Percentiles rank a stretch among this genome's conserved stretches.
Conservation (phyloP, 345 rosid species). For the Populus simonii region DNA sequence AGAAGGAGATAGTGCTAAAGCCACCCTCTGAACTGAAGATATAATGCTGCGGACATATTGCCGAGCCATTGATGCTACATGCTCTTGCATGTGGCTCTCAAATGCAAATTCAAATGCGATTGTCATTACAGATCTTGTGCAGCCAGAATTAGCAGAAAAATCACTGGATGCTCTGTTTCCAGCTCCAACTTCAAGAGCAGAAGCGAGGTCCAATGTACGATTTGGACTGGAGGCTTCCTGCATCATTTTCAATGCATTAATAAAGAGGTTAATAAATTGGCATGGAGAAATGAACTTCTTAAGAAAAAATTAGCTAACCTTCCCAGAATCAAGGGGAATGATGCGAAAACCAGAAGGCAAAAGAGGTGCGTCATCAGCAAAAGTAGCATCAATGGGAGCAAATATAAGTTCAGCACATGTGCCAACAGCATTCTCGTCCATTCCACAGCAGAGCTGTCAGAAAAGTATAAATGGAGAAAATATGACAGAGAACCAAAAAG, state of each 20-base stretch:
- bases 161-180: slow-evolving; percentile 64
- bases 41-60: slow-evolving; percentile 88
- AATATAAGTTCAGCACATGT: slow-evolving; percentile 90
- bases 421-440: slow-evolving; percentile 88
- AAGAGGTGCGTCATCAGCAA: slow-evolving; percentile 94
- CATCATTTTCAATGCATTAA: slow-evolving; percentile 10
- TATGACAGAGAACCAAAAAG: slow-evolving; percentile 3
- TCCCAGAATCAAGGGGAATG: slow-evolving; percentile 85
- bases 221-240: slow-evolving; percentile 93
- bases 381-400: slow-evolving; percentile 91
- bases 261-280: neutral
- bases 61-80: slow-evolving; percentile 86
- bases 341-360: slow-evolving; percentile 95
- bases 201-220: slow-evolving; percentile 91
- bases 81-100: slow-evolving; percentile 95
- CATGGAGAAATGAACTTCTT: neutral
- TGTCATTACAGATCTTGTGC: slow-evolving; percentile 89
- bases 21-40: slow-evolving; percentile 93
- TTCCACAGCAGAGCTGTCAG: slow-evolving; percentile 80
- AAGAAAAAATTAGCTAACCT: slow-evolving; percentile 41
- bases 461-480: neutral
- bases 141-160: slow-evolving; percentile 49
- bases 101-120: slow-evolving; percentile 91
- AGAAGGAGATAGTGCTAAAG: slow-evolving; percentile 89
- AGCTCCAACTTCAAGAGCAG: slow-evolving; percentile 84